phyloP scores from a whole-genome alignment of 345 rosid species.

The Eucalyptus marginata region DNA sequence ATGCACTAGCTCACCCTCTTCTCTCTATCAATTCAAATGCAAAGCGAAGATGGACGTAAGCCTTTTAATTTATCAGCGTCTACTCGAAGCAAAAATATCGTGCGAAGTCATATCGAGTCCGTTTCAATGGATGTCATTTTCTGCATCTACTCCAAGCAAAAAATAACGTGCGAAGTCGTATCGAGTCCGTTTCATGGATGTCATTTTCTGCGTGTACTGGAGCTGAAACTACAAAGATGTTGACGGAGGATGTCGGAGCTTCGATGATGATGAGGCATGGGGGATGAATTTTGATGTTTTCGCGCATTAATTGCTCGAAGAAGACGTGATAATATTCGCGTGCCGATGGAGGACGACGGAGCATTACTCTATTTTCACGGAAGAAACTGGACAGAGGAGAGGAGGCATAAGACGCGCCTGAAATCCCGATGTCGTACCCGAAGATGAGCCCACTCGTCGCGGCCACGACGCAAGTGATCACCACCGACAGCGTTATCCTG shows the following conservation, averaged over 20 bases:
- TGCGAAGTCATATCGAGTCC: no score
- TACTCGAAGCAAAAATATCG: no score
- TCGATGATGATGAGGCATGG: background rate
- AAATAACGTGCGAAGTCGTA: background rate
- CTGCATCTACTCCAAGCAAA: background rate
- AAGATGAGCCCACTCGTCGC: slow-evolving; percentile 78
- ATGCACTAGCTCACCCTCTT: no score
- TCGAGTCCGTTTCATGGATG: background rate
- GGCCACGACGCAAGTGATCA: slow-evolving; percentile 60
- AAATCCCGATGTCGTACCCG: slow-evolving; percentile 78
- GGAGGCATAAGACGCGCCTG: slow-evolving; percentile 17
- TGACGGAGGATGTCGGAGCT: background rate
- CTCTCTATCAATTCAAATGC: background rate
- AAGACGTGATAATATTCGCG: background rate
- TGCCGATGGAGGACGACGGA: background rate
- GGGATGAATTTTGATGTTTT: background rate
- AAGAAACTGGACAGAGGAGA: background rate
- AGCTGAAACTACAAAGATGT: background rate
- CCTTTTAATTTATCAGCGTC: background rate
- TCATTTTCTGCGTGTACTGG: background rate
- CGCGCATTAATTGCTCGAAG: background rate
- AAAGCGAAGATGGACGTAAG: background rate
- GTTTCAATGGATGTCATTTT: no score
- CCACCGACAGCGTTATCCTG: slow-evolving; percentile 39
- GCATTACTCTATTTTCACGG: background rate